Evolutionary conservation across 2,329 filamentous ascomycete species (phyloP).

Genomic region (Venturia nashicola): DNA sequence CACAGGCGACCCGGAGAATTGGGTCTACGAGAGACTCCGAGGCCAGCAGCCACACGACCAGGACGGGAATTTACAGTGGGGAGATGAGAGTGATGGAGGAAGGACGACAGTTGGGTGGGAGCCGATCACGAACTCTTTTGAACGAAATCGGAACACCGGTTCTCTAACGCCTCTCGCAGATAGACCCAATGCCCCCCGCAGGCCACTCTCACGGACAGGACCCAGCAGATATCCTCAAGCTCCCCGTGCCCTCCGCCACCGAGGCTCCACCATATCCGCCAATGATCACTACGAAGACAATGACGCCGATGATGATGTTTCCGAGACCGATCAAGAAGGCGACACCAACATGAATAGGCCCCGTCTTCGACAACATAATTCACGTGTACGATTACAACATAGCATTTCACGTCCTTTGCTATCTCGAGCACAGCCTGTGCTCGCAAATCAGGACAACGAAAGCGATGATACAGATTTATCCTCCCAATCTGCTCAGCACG

Average conservation of each 20-base stretch:
- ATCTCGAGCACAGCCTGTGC: conserved; percentile 17
- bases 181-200: conserved; percentile 27
- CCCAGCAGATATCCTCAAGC: conserved; percentile 18
- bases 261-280: conserved; percentile 23
- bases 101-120: conserved; percentile 33
- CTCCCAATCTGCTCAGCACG: conserved; percentile 17
- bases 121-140: conserved; percentile 31
- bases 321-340: conserved; percentile 24
- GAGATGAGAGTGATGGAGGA: conserved; percentile 28
- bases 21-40: background rate
- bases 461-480: conserved; percentile 27
- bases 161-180: conserved; percentile 36
- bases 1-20: background rate
- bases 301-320: conserved; percentile 30
- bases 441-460: conserved; percentile 19
- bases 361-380: conserved; percentile 21
- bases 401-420: conserved; percentile 15
- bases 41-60: conserved; percentile 17
- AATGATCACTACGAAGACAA: conserved; percentile 26
- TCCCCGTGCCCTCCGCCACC: conserved; percentile 25
- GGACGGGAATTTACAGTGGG: conserved; percentile 23
- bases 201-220: conserved; percentile 25
- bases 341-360: conserved; percentile 25
- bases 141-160: conserved; percentile 30
- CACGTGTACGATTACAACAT: conserved; percentile 22